Evolutionary conservation across 306 rosid genomes (phyloP).

Genomic region (Albizia julibrissin): DNA sequence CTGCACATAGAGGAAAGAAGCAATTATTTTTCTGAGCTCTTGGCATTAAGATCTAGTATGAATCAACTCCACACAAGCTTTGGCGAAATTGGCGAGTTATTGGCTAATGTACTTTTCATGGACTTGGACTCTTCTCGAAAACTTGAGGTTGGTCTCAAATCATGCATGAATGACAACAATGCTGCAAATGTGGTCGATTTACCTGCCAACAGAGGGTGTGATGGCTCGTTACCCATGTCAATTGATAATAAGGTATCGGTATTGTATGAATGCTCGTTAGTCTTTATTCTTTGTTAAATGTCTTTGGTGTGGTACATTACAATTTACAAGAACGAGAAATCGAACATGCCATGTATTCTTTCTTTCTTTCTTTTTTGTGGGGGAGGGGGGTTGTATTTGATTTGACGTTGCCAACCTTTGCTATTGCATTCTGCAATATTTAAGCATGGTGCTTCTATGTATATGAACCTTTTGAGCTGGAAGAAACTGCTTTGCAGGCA

Average conservation of each 20-base stretch:
- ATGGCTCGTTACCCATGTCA: slow-evolving; percentile 35
- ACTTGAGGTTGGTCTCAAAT: slow-evolving; percentile 61
- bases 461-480: neutral
- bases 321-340: neutral
- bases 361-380: neutral
- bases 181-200: slow-evolving; percentile 42
- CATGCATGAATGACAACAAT: slow-evolving; percentile 50
- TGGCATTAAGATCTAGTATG: slow-evolving; percentile 61
- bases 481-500: neutral
- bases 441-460: neutral
- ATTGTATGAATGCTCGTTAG: slow-evolving; percentile 22
- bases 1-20: slow-evolving; percentile 55
- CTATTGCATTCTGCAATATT: no score
- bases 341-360: neutral
- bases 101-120: slow-evolving; percentile 49
- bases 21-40: slow-evolving; percentile 59
- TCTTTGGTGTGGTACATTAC: neutral
- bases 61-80: slow-evolving; percentile 62
- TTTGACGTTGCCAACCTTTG: neutral
- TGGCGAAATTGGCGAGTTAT: slow-evolving; percentile 53
- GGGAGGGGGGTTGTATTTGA: neutral
- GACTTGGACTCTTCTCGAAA: slow-evolving; percentile 63
- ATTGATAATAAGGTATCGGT: slow-evolving; percentile 60
- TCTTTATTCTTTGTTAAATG: neutral
- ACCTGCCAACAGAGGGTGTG: slow-evolving; percentile 41